Base-by-base conservation (phyloP, 108 stramenopile genomes). In the Nitzschia sp. region DNA sequence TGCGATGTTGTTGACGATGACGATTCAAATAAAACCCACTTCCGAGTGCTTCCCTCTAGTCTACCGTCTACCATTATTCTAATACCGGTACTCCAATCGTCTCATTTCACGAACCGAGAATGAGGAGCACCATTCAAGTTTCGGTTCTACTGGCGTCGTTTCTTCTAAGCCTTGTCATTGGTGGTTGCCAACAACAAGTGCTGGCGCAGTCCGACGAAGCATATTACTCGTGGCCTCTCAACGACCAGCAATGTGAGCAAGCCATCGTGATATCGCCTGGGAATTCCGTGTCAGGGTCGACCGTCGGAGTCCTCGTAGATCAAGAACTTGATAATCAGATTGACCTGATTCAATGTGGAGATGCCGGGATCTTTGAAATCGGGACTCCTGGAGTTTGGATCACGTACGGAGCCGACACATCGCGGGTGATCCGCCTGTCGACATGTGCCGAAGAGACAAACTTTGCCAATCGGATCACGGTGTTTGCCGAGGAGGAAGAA, bases 381-480 rank as follows among this genome's bases (percentile, higher is more conserved):
- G 63, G 47, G 4, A 64, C 46, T 33, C 47, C 63, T 0, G 63
- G 63, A 17, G 16, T 64, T 0, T 64, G 63, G 63, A 50, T 31
- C 44, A 17, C 17, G 1, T 61, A 61, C 32, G 23, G 26, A 22
- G 9, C 48, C 28, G 35, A 35, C 9, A 35, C 30, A 50, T 19
- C 19, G 8, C 48, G 48, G n/a, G 44, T 1, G 15, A 9, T 64
- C 47, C n/a, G 1, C 8, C 11, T 52, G 6, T 52, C 63, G 2
- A 48, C 46, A 17, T 64, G 63, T 30, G 16, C 27, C 27, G 28
- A 27, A 2, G 27, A 47, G 30, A 48, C 63, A 17, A 57, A 25
- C 29, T 32, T 15, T 29, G 17, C 46, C 29, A 32, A 64, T 21
- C 48, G 63, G 32, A 32, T 48, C 17, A 33, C 63, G 1, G 46